Evolutionary conservation across 495 filamentous ascomycete species (phyloP), one percentile per base, ranked within the genome.

Genomic region (Penicillium maclennaniae): DNA sequence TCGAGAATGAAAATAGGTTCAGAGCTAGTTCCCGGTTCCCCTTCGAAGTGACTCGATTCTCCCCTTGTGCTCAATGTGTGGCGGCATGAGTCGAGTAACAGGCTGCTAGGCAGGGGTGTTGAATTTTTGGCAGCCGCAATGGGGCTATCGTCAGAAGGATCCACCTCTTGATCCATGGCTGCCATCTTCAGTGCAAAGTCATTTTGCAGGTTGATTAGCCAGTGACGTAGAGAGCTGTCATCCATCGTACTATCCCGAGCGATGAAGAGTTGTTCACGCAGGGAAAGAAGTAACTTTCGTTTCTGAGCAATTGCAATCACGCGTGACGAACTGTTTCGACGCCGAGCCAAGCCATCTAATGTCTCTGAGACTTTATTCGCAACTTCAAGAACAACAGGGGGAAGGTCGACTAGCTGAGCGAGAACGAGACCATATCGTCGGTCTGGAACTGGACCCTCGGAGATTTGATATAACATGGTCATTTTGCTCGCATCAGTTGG

Each of bases 391-490:
- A 96, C 80, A 23, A 66, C 62, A 1, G 74, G 67, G 2, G 90
- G 89, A 4, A 98, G 80, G 26, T 86, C 82, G 21, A 93, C 81
- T 12, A 91, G 78, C 49, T 82, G 79, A 0, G 93, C 90, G 4
- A 97, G 79, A 6, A 84, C 76, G 6, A 97, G 74, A 3, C 82
- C 82, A 63, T 97, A 97, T 56, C 91, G 82, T 51, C 86, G 76
- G 53, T 87, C 83, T 51, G 83, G 69, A 7, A 89, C 82, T 4
- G 77, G 79, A 0, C 92, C 92, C 27, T 83, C 75, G 19, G 79
- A 71, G 48, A 96, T 79, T 43, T 83, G 88, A 68, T 97, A 96
- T 1, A 91, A 79, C 87, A 97, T 93, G 0, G 77, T 91, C 76
- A 96, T 88, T 51, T 75, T 77, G 9, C 70, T 72, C 8, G 72